These are phyloP conservation scores for Penicillium fuscoglaucum DNA, from an alignment of 2,329 filamentous ascomycete species.

Conservation along the genomic window DNA sequence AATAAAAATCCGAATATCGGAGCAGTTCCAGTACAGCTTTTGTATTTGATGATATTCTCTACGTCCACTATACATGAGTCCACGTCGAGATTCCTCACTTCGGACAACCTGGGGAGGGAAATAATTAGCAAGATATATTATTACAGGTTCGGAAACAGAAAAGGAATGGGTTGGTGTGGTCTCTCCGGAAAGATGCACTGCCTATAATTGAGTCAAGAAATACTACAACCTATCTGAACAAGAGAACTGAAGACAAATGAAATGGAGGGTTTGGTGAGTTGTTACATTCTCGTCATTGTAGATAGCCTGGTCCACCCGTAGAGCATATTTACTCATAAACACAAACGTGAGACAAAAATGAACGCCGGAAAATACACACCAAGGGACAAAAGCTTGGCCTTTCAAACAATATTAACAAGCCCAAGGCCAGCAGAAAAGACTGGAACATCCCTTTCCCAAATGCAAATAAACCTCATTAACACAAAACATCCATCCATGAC, in stretches of 20 bases:
- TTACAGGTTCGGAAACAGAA: too few relatives aligned
- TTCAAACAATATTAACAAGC: constrained; percentile 21
- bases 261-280: background rate
- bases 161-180: background rate
- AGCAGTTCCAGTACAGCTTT: background rate
- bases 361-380: constrained; percentile 6
- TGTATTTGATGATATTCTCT: too few relatives aligned
- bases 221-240: background rate
- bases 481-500: constrained; percentile 9
- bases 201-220: background rate
- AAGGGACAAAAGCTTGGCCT: constrained; percentile 7
- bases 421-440: constrained; percentile 10
- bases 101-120: too few relatives aligned
- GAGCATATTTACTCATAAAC: constrained; percentile 14
- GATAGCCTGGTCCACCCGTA: constrained; percentile 6
- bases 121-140: too few relatives aligned
- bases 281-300: constrained; percentile 14
- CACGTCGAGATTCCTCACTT: background rate
- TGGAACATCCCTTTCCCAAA: constrained; percentile 14
- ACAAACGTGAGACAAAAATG: background rate
- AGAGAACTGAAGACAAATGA: background rate
- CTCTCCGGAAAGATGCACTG: background rate
- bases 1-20: background rate
- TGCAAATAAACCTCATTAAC: constrained; percentile 18
- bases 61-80: too few relatives aligned